Conservation (phyloP, 441 rosid species). For the Daphne laureola region DNA sequence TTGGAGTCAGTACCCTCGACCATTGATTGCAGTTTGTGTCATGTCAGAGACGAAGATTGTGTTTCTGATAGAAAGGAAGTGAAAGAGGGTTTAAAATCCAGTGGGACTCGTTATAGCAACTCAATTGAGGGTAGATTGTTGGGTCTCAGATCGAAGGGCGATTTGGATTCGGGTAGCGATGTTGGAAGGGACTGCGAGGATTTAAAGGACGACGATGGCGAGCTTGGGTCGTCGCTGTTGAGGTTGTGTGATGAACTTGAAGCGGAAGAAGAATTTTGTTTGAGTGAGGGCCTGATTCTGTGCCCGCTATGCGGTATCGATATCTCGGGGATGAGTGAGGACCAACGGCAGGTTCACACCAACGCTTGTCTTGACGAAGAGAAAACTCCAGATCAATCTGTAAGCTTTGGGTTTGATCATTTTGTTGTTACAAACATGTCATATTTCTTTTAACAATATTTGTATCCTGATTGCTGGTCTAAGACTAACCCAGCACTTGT, state of each 20-base stretch:
- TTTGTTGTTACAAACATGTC: too few relatives aligned
- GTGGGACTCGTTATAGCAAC: slow-evolving; percentile 44
- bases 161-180: slow-evolving; percentile 6
- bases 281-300: slow-evolving; percentile 21
- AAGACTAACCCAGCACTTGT: too few relatives aligned
- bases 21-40: slow-evolving; percentile 32
- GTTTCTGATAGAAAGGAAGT: slow-evolving; percentile 10
- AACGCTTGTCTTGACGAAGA: slow-evolving; percentile 70
- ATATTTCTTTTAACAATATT: too few relatives aligned
- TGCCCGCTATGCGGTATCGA: slow-evolving; percentile 75
- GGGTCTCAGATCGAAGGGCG: slow-evolving; percentile 20
- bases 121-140: slow-evolving; percentile 65
- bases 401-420: slow-evolving; percentile 19
- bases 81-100: slow-evolving; percentile 23
- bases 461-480: too few relatives aligned
- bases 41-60: background rate
- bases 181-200: slow-evolving; percentile 18
- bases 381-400: slow-evolving; percentile 30
- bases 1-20: slow-evolving; percentile 63
- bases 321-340: slow-evolving; percentile 60
- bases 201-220: slow-evolving; percentile 35
- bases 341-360: slow-evolving; percentile 57
- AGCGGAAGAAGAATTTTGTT: slow-evolving; percentile 17
- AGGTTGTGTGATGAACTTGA: slow-evolving; percentile 42
- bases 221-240: slow-evolving; percentile 36